Conservation (phyloP, 2,329 filamentous ascomycete species). For the Penicillium sp. region DNA sequence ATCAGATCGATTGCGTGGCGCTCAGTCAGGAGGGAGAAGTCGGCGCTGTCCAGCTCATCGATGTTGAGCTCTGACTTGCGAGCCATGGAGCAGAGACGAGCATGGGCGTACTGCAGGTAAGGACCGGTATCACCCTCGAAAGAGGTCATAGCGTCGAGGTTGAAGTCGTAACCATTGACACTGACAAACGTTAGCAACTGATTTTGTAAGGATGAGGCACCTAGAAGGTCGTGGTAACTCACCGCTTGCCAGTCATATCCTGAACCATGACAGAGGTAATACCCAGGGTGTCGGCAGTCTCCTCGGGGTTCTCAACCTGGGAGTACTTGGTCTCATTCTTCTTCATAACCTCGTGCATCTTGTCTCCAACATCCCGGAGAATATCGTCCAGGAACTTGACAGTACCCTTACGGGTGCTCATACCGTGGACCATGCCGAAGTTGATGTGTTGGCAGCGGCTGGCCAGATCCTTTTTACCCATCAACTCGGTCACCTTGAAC, state of each 20-base stretch:
- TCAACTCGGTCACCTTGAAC: slow-evolving; percentile 66
- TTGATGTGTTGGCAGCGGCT: slow-evolving; percentile 65
- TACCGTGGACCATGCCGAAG: slow-evolving; percentile 69
- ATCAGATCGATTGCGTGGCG: slow-evolving; percentile 65
- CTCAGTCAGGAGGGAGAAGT: slow-evolving; percentile 65
- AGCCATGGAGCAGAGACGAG: slow-evolving; percentile 61
- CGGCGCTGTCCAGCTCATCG: slow-evolving; percentile 56
- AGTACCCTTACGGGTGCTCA: slow-evolving; percentile 68
- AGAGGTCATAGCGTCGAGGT: slow-evolving; percentile 67
- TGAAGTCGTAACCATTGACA: slow-evolving; percentile 68
- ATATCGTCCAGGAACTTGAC: slow-evolving; percentile 77
- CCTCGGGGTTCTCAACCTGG: slow-evolving; percentile 81
- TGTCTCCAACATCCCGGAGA: slow-evolving; percentile 77
- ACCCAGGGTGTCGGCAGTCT: slow-evolving; percentile 82
- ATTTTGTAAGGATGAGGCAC: slow-evolving; percentile 42
- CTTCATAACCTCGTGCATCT: slow-evolving; percentile 98
- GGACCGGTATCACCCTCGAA: slow-evolving; percentile 69
- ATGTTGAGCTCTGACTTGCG: slow-evolving; percentile 57
- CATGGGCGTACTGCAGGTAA: slow-evolving; percentile 67
- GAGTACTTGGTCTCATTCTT: slow-evolving; percentile 88
- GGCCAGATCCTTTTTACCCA: slow-evolving; percentile 63
- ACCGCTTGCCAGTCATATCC: slow-evolving; percentile 95
- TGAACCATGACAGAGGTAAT: slow-evolving; percentile 98
- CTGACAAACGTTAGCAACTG: slow-evolving; percentile 50
- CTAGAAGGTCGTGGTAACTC: slow-evolving; percentile 32